A percentile compares a stretch with the other conserved stretches of the same genome.
These are phyloP conservation scores for Debaryomyces singareniensis DNA, from an alignment of 1,139 yeast genomes.

Conservation along the genomic window DNA sequence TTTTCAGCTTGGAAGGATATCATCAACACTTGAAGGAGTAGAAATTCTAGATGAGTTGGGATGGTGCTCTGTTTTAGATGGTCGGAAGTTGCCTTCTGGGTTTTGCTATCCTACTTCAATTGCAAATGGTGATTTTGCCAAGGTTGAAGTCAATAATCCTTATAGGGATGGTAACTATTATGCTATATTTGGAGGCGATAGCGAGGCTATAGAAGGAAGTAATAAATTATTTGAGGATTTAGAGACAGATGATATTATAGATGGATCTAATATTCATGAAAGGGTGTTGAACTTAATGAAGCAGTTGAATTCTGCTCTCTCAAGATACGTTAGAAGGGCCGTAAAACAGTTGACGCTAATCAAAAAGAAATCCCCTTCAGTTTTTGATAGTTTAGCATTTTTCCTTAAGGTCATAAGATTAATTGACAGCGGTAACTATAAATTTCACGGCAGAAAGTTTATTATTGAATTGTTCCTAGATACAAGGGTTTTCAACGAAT, in stretches of 20 bases:
- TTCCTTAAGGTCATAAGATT: slow-evolving; percentile 56
- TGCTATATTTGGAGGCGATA: slow-evolving; percentile 18
- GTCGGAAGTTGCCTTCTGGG: slow-evolving; percentile 48
- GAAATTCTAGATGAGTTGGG: slow-evolving; percentile 80
- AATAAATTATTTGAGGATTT: slow-evolving; percentile 5
- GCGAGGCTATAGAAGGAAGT: slow-evolving; percentile 5
- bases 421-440: slow-evolving; percentile 62
- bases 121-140: slow-evolving; percentile 12
- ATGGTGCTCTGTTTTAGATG: slow-evolving; percentile 62
- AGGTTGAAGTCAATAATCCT: slow-evolving; percentile 23
- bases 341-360: slow-evolving; percentile 54
- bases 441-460: slow-evolving; percentile 57
- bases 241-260: slow-evolving; percentile 10
- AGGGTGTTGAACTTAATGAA: slow-evolving; percentile 44
- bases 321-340: slow-evolving; percentile 63
- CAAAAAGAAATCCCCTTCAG: slow-evolving; percentile 45
- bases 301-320: slow-evolving; percentile 56
- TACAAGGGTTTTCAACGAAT: slow-evolving; percentile 48
- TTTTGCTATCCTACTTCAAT: slow-evolving; percentile 44
- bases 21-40: slow-evolving; percentile 70
- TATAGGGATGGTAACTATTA: slow-evolving; percentile 26
- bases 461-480: slow-evolving; percentile 61
- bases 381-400: slow-evolving; percentile 53
- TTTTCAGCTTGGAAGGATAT: slow-evolving; percentile 68
- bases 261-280: slow-evolving; percentile 22